Base-by-base conservation (phyloP, 371 early-diverging fungal species). In the Massospora cicadina region DNA sequence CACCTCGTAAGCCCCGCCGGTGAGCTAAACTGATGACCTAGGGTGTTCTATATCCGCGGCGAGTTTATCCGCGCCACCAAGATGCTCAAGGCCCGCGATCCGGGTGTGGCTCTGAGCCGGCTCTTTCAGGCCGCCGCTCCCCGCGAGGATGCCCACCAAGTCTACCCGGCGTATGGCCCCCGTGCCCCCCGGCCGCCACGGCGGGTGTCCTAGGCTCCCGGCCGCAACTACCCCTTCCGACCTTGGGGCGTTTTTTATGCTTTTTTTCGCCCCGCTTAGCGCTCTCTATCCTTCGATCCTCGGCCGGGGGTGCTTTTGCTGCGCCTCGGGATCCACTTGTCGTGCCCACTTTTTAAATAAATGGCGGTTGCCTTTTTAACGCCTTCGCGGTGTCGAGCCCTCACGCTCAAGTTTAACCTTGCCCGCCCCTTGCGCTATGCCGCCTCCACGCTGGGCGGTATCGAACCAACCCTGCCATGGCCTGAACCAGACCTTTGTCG, bases 61-160 rank as follows among this genome's bases (percentile, higher is more conserved):
- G 74, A 73, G 59, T 73, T 73, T 56, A 73, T 73, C 69, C 56
- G 74, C 32, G 74, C 74, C 1, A 69, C 74, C 60, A 73, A 73
- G n/a, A 70, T 71, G 10, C 55, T 64, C 10, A 60, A 60, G 23
- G 25, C 31, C 5, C 25, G 30, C 21, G 60, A 60, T 10, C 28
- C 28, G 7, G 23, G 23, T 21, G 10, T 5, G 13, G 27, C 31
- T 3, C 31, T 60, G 13, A 12, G 31, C 7, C 2, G 60, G 30
- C 60, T 60, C 10, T 60, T 60, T 23, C 12, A 23, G 30, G 13
- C 60, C 12, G 27, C 21, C 31, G 28, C 17, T 21, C 23, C 60
- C 26, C 12, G 3, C 2, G 23, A 57, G 10, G 21, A 57, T 27
- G 26, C 10, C 57, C 2, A 21, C 57, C 23, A n/a, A 10, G 28